Evolutionary conservation across 2,329 filamentous ascomycete species (phyloP).

Genomic region (Pseudogymnoascus sp.): DNA sequence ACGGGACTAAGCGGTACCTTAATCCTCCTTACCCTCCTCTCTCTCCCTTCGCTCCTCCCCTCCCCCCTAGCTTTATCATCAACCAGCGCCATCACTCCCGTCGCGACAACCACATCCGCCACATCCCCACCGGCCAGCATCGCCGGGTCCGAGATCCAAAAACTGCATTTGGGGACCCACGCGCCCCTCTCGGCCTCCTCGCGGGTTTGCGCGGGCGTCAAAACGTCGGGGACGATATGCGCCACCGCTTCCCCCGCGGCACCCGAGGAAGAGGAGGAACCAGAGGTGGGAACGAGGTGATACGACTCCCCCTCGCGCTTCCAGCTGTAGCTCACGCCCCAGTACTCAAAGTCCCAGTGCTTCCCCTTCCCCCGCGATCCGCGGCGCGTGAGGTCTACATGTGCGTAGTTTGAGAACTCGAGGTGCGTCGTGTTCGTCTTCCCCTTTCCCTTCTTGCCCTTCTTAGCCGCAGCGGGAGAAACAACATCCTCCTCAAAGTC

Average conservation of each 20-base stretch:
- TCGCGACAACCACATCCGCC: constrained; percentile 79
- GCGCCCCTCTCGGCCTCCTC: constrained; percentile 72
- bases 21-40: constrained; percentile 16
- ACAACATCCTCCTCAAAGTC: not conserved
- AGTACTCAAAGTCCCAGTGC: constrained; percentile 88
- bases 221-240: constrained; percentile 73
- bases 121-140: constrained; percentile 51
- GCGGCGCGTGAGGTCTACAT: constrained; percentile 69
- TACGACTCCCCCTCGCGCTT: constrained; percentile 68
- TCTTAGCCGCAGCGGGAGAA: constrained; percentile 20
- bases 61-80: constrained; percentile 74
- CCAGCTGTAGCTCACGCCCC: constrained; percentile 82
- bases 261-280: constrained; percentile 42
- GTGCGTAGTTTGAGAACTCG: constrained; percentile 96
- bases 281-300: constrained; percentile 72
- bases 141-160: constrained; percentile 76
- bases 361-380: constrained; percentile 55
- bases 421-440: constrained; percentile 77
- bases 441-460: constrained; percentile 29
- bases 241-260: constrained; percentile 47
- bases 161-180: constrained; percentile 86
- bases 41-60: no score
- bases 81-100: constrained; percentile 79
- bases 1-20: constrained; percentile 42
- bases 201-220: constrained; percentile 60